Percentiles rank a stretch among this genome's conserved stretches.
These are phyloP conservation scores for Cordyceps pruinosa DNA, from an alignment of 2,329 filamentous ascomycete genomes.

Conservation along the genomic window DNA sequence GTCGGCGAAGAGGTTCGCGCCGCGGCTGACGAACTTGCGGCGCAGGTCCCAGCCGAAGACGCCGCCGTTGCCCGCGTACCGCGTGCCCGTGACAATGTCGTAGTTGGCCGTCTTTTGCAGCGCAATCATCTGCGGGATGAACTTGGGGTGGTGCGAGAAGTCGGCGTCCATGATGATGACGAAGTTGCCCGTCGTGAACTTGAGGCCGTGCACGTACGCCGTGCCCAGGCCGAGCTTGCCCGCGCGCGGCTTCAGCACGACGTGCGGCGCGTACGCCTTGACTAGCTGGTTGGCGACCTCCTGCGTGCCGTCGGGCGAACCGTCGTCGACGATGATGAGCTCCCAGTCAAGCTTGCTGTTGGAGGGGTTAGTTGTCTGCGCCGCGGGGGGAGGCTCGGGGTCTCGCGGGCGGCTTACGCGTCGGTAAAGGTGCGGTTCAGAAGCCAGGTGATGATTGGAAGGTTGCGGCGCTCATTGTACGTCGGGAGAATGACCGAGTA, in stretches of 20 bases:
- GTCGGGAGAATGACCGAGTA: constrained; percentile 97
- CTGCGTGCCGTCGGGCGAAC: constrained; percentile 91
- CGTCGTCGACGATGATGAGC: constrained; percentile 96
- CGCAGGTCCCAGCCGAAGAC: constrained; percentile 97
- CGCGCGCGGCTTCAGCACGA: constrained; percentile 78
- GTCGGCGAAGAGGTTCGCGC: constrained; percentile 92
- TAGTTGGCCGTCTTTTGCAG: constrained; percentile 71
- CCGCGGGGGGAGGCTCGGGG: too few relatives aligned
- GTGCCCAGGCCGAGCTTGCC: constrained; percentile 97
- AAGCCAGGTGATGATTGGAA: constrained; percentile 92
- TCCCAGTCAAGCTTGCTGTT: constrained; percentile 91
- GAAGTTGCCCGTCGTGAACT: constrained; percentile 86
- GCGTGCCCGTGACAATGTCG: constrained; percentile 94
- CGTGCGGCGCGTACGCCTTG: constrained; percentile 71
- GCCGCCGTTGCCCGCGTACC: constrained; percentile 83
- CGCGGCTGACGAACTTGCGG: constrained; percentile 74
- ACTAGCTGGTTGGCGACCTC: constrained; percentile 85
- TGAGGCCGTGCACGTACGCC: constrained; percentile 88
- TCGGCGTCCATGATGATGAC: constrained; percentile 99
- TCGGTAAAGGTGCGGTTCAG: constrained; percentile 87
- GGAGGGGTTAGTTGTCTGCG: neutral
- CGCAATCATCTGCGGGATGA: constrained; percentile 89
- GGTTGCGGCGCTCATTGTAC: constrained; percentile 96
- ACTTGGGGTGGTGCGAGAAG: constrained; percentile 98
- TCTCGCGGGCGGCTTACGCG: constrained; percentile 49